phyloP scores from a whole-genome alignment of 257 asterid species.

The Lantana camara region DNA sequence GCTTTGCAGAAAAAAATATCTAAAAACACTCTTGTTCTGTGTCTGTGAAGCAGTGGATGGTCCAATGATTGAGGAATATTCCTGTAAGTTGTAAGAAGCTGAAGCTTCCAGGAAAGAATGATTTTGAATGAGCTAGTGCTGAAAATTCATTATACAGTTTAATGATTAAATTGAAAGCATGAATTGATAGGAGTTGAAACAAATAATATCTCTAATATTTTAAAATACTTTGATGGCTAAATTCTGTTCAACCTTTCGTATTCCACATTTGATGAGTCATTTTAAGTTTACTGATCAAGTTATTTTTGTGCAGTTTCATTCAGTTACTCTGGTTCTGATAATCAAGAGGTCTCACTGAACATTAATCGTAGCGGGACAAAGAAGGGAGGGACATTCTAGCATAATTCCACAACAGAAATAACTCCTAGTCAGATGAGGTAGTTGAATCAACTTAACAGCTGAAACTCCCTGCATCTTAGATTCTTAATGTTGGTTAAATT shows the following conservation, averaged over 20 bases:
- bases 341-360: slow-evolving; percentile 90
- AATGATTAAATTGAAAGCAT: too few relatives aligned
- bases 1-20: too few relatives aligned
- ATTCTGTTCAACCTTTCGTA: slow-evolving; percentile 21
- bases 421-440: slow-evolving; percentile 95
- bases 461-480: slow-evolving; percentile 5
- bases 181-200: too few relatives aligned
- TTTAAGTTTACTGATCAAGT: slow-evolving; percentile 28
- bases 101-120: too few relatives aligned
- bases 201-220: too few relatives aligned
- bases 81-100: too few relatives aligned
- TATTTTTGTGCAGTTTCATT: slow-evolving; percentile 69
- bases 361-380: slow-evolving; percentile 76
- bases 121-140: too few relatives aligned
- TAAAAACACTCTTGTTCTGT: too few relatives aligned
- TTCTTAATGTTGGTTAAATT: slow-evolving; percentile 13
- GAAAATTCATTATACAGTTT: too few relatives aligned
- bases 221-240: neutral
- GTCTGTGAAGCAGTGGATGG: too few relatives aligned
- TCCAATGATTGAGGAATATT: too few relatives aligned
- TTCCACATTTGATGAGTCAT: slow-evolving; percentile 19
- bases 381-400: slow-evolving; percentile 75
- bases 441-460: slow-evolving; percentile 10
- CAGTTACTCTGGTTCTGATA: too few relatives aligned
- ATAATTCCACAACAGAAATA: slow-evolving; percentile 65